These are phyloP conservation scores for Arthrobotrys iridis DNA, from an alignment of 2,329 filamentous ascomycete species.

Conservation along the genomic window DNA sequence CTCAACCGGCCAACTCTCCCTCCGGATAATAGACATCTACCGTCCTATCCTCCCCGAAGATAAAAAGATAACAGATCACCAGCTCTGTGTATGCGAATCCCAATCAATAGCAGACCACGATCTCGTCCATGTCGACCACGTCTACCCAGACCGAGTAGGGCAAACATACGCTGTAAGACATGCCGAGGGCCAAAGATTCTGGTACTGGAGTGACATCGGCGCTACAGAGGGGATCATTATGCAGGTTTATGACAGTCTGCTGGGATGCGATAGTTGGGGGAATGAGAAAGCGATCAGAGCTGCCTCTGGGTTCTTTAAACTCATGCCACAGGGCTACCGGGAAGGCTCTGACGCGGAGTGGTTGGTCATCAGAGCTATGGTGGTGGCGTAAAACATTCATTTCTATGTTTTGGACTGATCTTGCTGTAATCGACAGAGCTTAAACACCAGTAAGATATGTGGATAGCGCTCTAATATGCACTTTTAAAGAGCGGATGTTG, in stretches of 20 bases:
- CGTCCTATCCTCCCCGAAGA: conserved; percentile 13
- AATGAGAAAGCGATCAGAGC: conserved; percentile 31
- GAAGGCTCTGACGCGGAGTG: conserved; percentile 28
- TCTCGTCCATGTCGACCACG: conserved; percentile 27
- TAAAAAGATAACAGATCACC: conserved; percentile 22
- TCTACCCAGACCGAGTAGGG: conserved; percentile 24
- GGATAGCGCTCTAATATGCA: no score
- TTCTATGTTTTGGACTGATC: neutral
- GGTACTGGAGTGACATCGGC: conserved; percentile 49
- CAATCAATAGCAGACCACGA: conserved; percentile 22
- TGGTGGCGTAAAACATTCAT: conserved; percentile 7
- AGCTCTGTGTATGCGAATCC: conserved; percentile 18
- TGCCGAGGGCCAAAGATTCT: conserved; percentile 11
- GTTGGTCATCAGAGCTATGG: conserved; percentile 39
- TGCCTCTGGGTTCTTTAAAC: conserved; percentile 30
- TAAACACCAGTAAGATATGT: neutral
- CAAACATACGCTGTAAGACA: conserved; percentile 29
- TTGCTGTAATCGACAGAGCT: neutral
- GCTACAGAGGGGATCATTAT: conserved; percentile 27
- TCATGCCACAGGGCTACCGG: conserved; percentile 14
- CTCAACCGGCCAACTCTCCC: conserved; percentile 12
- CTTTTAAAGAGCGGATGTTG: no score
- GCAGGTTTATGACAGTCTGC: conserved; percentile 42
- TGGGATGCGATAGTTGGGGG: conserved; percentile 14
- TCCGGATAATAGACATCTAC: conserved; percentile 31